Evolutionary conservation across 306 rosid genomes (phyloP).

Genomic region (Cajanus cajan): DNA sequence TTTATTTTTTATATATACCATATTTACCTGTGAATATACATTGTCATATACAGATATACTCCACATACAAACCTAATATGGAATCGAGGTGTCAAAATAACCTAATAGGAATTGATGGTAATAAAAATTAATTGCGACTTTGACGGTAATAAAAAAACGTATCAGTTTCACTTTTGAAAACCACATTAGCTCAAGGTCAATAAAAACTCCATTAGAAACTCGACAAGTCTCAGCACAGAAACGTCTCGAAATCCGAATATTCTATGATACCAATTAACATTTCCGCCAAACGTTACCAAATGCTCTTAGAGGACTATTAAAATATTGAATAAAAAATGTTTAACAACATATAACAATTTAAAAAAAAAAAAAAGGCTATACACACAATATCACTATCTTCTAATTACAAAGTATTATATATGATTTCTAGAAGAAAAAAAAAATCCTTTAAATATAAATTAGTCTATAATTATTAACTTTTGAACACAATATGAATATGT

Average conservation of each 20-base stretch:
- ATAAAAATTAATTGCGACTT: not conserved
- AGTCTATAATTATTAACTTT: too few species aligned
- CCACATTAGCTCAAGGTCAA: not conserved
- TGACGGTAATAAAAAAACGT: too few species aligned
- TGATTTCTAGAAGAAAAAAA: too few species aligned
- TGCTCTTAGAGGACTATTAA: not conserved
- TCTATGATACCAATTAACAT: not conserved
- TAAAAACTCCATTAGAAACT: not conserved
- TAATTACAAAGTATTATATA: too few species aligned
- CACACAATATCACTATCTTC: too few species aligned
- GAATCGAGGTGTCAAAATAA: too few species aligned
- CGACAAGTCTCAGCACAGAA: not conserved
- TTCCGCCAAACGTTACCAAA: not conserved
- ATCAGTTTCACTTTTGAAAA: not conserved
- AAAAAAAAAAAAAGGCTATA: not conserved
- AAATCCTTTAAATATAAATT: too few species aligned
- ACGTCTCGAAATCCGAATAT: constrained; percentile 1
- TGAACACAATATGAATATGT: too few species aligned
- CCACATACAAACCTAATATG: not conserved
- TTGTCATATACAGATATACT: too few species aligned
- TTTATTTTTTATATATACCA: not conserved
- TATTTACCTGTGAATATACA: not conserved
- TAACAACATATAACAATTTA: not conserved
- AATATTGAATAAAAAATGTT: not conserved
- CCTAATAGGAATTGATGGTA: too few species aligned